Conservation (phyloP, 352 stramenopile species). For the Phytophthora kernoviae region DNA sequence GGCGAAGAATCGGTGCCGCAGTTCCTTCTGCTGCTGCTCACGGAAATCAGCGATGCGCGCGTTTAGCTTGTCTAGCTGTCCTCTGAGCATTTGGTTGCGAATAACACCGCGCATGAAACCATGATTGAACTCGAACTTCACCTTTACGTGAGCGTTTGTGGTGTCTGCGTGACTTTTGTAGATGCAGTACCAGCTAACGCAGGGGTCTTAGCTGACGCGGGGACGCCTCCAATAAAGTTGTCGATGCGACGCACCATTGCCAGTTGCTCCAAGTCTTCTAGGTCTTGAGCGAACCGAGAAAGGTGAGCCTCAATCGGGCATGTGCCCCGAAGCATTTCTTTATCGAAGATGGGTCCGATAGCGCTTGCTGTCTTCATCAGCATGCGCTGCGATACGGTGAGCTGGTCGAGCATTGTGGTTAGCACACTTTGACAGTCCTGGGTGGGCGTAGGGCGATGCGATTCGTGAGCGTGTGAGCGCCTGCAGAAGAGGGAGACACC, state of each 20-base stretch:
- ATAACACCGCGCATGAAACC: conserved; percentile 89
- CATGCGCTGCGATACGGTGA: conserved; percentile 85
- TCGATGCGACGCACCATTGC: conserved; percentile 82
- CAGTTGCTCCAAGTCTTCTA: conserved; percentile 76
- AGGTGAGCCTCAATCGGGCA: conserved; percentile 78
- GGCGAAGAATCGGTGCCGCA: conserved; percentile 78
- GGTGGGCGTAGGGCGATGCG: conserved; percentile 71
- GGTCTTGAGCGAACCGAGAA: conserved; percentile 64
- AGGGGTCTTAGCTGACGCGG: conserved; percentile 30
- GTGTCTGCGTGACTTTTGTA: conserved; percentile 22
- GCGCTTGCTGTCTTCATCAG: conserved; percentile 89
- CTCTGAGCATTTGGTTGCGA: conserved; percentile 80
- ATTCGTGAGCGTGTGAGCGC: conserved; percentile 61
- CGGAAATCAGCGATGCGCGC: conserved; percentile 71
- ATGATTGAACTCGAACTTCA: conserved; percentile 88
- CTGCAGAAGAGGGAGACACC: conserved; percentile 8
- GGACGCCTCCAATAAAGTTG: conserved; percentile 74
- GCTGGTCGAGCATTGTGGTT: conserved; percentile 81
- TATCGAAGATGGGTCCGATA: conserved; percentile 78
- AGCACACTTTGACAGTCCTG: conserved; percentile 85
- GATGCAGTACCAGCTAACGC: conserved; percentile 5
- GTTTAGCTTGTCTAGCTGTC: conserved; percentile 83
- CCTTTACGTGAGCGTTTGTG: conserved; percentile 48
- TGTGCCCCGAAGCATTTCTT: conserved; percentile 66
- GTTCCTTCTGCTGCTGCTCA: conserved; percentile 74